Evolutionary conservation across 1,139 yeast genomes (phyloP), one percentile per base, ranked within the genome.

Genomic region (Arxiozyma telluris): DNA sequence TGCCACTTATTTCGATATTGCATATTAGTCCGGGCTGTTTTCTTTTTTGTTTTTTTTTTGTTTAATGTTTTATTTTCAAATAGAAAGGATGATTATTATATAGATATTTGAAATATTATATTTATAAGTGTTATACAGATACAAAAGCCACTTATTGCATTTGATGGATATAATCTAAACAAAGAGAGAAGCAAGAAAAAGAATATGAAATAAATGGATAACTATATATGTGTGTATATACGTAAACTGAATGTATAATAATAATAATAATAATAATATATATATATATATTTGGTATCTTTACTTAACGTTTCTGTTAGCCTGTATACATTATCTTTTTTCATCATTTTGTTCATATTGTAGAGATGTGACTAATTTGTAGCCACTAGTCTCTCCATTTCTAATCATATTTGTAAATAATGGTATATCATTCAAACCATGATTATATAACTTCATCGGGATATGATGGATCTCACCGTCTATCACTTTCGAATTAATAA

Each of bases 401-500:
- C 59, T 58, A 47, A 62, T 51, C 47, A 54, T 59, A 8, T 59
- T 59, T 25, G 59, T 52, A n/a, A 65, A 53, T 21, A 54, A 54
- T 22, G 65, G 64, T 20, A 61, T 57, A 47, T 52, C 61, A 18
- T 54, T 61, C 34, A 63, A 55, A 8, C 68, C 68, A 44, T 58
- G 47, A 8, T 50, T 50, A 53, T 44, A 55, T 12, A 63, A 55
- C 30, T 57, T 58, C 15, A 63, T 56, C 1, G 66, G 61, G 50
- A 63, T 62, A 49, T 61, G 62, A 41, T 54, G 57, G 11, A 65
- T 57, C 23, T 54, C 52, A 41, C 68, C 68, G 22, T 52, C 44
- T 22, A 50, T 51, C 23, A 64, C 47, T 43, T 56, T 54, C 43
- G 64, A 61, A 7, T 55, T 53, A 15, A 63, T 55, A 50, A 60